Base-by-base conservation (phyloP, 306 rosid genomes). In the Glycyrrhiza uralensis region DNA sequence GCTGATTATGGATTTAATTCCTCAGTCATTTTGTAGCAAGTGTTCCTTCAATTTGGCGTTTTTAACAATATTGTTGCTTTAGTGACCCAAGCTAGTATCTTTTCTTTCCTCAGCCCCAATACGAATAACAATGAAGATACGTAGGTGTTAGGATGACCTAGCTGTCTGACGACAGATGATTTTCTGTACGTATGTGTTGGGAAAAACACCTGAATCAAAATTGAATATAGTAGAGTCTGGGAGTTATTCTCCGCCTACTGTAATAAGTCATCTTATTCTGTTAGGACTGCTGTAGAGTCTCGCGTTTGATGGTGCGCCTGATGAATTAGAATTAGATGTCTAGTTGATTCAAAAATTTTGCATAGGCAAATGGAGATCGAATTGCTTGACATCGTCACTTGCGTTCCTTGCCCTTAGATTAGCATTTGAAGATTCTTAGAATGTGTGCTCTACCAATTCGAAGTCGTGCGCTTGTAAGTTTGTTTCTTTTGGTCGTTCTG, bases 1-100 rank as follows among this genome's bases (percentile, higher is more conserved):
- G 76, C 30, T 56, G 18, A 68, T 66, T 41, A 5, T 42, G 71
- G 41, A 36, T 79, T 71, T 81, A 36, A 39, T 80, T 81, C 52
- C 32, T 76, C 67, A 74, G 76, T 75, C 70, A 75, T 76, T 52
- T 71, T 75, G 79, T 26, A 57, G 83, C 74, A 20, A 29, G 73
- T 66, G 33, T 75, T 8, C 57, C 28, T 10, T 82, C 69, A 55
- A 68, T 78, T 66, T 73, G 72, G 62, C 73, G 30, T 56, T 36
- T 20, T 57, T 51, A 73, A 4, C 63, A 24, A n/a, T n/a, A 57
- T 79, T 58, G 79, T 70, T 47, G 75, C 66, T 35, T 49, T 24
- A 79, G 72, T 66, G 35, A 60, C 47, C 32, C 76, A 54, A 23
- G 62, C 45, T 24, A 29, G 44, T 23, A 24, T 75, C 47, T 2